Evolutionary conservation across 106 monocot genomes (phyloP), one percentile per base, ranked within the genome.

Genomic region (Dendrobium chrysotoxum): DNA sequence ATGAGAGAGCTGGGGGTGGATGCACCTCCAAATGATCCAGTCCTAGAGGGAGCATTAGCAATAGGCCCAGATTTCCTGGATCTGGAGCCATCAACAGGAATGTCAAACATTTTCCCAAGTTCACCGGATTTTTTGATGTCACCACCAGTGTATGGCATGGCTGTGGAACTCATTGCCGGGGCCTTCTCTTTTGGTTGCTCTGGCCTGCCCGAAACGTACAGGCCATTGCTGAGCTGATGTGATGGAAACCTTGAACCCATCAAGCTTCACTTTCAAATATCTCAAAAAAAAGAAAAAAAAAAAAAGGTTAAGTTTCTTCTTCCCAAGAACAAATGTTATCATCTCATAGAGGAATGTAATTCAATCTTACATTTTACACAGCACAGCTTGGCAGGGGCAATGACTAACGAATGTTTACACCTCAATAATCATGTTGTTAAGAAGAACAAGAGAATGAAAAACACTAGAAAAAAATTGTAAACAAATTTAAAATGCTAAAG

Each of bases 151-250:
- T 93, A 93, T 42, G 93, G 93, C 85, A 91, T 87, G 57, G 91
- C 87, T 4, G 81, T 80, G 39, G 91, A 89, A 72, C 82, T 89
- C 79, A 91, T 85, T 75, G 85, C 79, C 23, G 84, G 79, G 57
- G 88, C 58, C 80, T 90, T 94, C 83, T 94, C 94, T 79, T 94
- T 94, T 17, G 91, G 89, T 44, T 87, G 89, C 94, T 91, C 94
- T 35, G 94, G 94, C 35, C 94, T 86, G 71, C 94, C 94, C 28
- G 94, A 94, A 39, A 94, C 94, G 76, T 94, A 94, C 28, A 94
- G 88, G 55, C 93, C 93, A 88, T 91, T 94, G 88, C 91, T 89
- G 75, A 94, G 93, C 79, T 94, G 93, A 88, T 94, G 94, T 40
- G 94, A 89, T 76, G 88, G 90, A 77, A 91, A 94, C 81, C 94